Evolutionary conservation across 345 rosid species (phyloP), one percentile per base, ranked within the genome.

Genomic region (Heritiera fomes): DNA sequence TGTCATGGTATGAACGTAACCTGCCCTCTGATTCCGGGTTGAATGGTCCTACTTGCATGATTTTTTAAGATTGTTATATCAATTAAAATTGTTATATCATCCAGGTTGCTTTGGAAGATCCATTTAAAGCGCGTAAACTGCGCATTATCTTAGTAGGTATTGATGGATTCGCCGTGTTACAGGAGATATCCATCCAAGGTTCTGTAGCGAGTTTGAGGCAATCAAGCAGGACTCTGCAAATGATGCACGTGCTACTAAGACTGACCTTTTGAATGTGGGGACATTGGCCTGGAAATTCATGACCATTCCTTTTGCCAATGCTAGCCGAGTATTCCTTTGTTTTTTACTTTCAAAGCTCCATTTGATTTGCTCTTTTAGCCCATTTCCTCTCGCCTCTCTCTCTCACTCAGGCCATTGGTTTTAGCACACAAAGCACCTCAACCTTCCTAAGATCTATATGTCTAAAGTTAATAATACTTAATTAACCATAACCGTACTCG

Each of bases 1-100:
- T 75, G 84, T 32, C 3, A 50, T 43, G 67, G 77, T 43, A 17
- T 56, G 71, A 13, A 12, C 8, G 30, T 78, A 50, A 47, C 81
- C 50, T 60, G 66, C 72, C 76, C 71, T 10, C 73, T 75, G 55
- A 79, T 58, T 40, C 23, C 63, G 34, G 50, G 53, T 30, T 45
- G 75, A 41, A 5, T 13, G 65, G 59, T 45, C 61, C 30, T 52
- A 50, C 78, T 34, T 18, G 12, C 15, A 4, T 3, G 12, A 41
- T 12, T 64, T 53, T 23, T 8, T 56, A 17, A 41, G 28, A 23
- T 23, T 23, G 28, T 23, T 23, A 23, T 23, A 23, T 17, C 73
- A 43, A 5, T 23, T 8, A 14, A 23, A 41, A 7, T 41, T 0
- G 30, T 56, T 14, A 32, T 50, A n/a, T 30, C 9, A 45, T 17